Conservation (phyloP, 768 basidiomycete genomes). For the Termitomyces titanicus region DNA sequence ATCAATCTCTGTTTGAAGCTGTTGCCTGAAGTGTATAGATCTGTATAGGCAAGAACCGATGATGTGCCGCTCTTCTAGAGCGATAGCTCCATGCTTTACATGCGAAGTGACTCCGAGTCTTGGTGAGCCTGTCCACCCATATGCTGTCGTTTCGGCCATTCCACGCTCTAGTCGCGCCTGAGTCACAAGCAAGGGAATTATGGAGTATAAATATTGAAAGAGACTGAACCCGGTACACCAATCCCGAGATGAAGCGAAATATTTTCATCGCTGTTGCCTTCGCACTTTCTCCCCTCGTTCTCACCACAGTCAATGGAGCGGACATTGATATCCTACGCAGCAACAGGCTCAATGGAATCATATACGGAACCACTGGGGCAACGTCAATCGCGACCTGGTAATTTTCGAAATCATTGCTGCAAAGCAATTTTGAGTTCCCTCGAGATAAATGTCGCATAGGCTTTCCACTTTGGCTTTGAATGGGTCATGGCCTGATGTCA, state of each 20-base stretch:
- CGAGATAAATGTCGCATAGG: slow-evolving; percentile 26
- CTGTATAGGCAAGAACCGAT: neutral
- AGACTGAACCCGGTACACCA: neutral
- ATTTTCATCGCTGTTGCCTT: neutral
- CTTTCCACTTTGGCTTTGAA: slow-evolving; percentile 40
- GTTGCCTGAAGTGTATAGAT: neutral
- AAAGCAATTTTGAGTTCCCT: neutral
- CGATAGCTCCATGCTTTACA: neutral
- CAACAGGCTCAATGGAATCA: slow-evolving; percentile 35
- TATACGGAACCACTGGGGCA: slow-evolving; percentile 36
- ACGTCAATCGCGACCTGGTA: slow-evolving; percentile 41
- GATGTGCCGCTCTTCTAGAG: neutral
- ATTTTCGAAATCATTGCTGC: neutral
- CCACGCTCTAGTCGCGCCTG: neutral
- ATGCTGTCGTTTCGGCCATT: neutral
- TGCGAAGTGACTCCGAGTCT: slow-evolving; percentile 2
- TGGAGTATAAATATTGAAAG: slow-evolving; percentile 8
- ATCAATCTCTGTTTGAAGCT: neutral
- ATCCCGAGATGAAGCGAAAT: slow-evolving; percentile 6
- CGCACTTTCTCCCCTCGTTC: neutral
- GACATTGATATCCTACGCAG: slow-evolving; percentile 30
- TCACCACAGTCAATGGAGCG: neutral
- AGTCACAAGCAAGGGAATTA: neutral
- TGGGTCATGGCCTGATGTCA: slow-evolving; percentile 57
- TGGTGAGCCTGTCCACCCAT: neutral